Percentiles rank a stretch among this genome's conserved stretches.
phyloP scores from a whole-genome alignment of 129 eudicot genomes.

The Escallonia herrerae region DNA sequence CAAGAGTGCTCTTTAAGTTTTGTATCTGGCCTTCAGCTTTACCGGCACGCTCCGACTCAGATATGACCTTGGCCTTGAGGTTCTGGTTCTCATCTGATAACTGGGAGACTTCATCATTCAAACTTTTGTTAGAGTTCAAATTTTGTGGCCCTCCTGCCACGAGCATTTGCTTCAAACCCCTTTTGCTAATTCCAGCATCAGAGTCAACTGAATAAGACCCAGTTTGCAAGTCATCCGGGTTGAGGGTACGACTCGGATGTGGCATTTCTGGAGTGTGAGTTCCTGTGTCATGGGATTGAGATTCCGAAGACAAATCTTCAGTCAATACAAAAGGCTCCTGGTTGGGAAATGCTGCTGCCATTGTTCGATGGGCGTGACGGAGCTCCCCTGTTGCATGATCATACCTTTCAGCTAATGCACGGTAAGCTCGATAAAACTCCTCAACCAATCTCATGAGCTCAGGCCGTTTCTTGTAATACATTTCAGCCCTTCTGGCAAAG shows the following conservation, averaged over 20 bases:
- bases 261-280: conserved; percentile 31
- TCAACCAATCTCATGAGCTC: conserved; percentile 99
- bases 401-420: conserved; percentile 94
- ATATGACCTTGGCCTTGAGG: conserved; percentile 28
- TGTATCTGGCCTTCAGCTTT: conserved; percentile 59
- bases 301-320: conserved; percentile 60
- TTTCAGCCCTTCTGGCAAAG: conserved; percentile 96
- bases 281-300: conserved; percentile 17
- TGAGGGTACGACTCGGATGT: conserved; percentile 21
- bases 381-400: conserved; percentile 93
- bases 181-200: conserved; percentile 14
- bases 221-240: conserved; percentile 23
- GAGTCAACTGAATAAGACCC: conserved; percentile 12
- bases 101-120: conserved; percentile 21
- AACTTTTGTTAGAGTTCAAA: too few species aligned
- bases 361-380: conserved; percentile 81
- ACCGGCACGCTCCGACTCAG: conserved; percentile 33
- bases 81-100: conserved; percentile 33
- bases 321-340: conserved; percentile 43
- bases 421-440: conserved; percentile 98
- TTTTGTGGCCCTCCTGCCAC: conserved; percentile 8
- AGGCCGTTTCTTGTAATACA: conserved; percentile 96
- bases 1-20: conserved; percentile 42
- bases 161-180: conserved; percentile 21
- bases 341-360: conserved; percentile 86